Evolutionary conservation across 1,284 basidiomycete genomes (phyloP), one percentile per base, ranked within the genome.

Genomic region (Dichomitus squalens): DNA sequence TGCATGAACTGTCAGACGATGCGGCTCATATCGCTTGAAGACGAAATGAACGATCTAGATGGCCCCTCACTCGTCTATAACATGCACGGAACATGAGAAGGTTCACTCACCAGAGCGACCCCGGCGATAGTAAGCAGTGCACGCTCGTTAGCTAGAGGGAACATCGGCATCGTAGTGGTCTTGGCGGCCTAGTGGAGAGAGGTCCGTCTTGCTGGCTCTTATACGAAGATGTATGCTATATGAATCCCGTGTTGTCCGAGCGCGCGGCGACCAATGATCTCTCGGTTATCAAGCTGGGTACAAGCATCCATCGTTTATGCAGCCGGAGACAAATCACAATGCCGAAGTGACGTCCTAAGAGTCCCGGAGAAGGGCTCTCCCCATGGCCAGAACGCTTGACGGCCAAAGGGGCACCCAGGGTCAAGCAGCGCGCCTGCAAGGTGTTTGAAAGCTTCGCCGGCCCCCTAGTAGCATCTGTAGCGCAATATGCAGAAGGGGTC

Each of bases 21-120:
- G 59, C 5, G 62, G 62, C 43, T 64, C 62, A 38, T 57, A 61
- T 20, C 57, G 62, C 31, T 59, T 64, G 55, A 64, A 64, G 21
- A 64, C 25, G 52, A 52, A 53, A 38, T 64, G 62, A 31, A 43
- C 62, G 14, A 57, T 52, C 62, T 64, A 29, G 14, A 43, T 20
- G 47, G 20, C 20, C n/a, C 29, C n/a, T 21, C n/a, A 52, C 4
- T 41, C 29, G 39, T 57, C 38, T 41, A 44, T 20, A 31, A 56
- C 36, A 8, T 29, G n/a, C 5, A 44, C 43, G 38, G 20, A 20
- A 51, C 6, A 12, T 29, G 25, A 33, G 35, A 25, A 25, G 39
- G 21, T 4, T 7, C n/a, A 59, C 62, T 59, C 47, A 64, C 62
- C 21, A 64, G 29, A 21, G 62, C 62, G 29, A 55, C 56, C 31